phyloP scores from a whole-genome alignment of 1,284 basidiomycete species.

The Microbotryum intermedium region DNA sequence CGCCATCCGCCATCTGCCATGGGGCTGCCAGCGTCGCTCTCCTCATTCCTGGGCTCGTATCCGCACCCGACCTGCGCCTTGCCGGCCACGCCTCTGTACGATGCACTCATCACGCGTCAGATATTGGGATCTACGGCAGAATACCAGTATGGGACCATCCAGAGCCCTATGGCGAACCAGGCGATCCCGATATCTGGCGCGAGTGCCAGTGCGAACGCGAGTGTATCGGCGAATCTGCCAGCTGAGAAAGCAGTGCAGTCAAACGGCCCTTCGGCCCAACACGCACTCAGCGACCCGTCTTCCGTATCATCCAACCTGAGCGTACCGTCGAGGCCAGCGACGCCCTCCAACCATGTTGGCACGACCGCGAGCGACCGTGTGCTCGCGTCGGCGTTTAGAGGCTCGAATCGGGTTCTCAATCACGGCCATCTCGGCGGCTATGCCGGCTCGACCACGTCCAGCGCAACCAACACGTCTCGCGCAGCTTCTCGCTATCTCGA shows the following conservation, averaged over 20 bases:
- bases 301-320: background rate
- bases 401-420: background rate
- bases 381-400: conserved; percentile 1
- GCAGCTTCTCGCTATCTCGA: background rate
- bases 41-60: conserved; percentile 5
- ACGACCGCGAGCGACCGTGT: conserved; percentile 1
- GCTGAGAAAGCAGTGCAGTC: background rate
- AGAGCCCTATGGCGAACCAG: too few relatives aligned
- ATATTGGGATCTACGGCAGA: too few relatives aligned
- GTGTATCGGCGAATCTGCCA: background rate
- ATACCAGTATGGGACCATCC: too few relatives aligned
- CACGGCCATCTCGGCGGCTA: background rate
- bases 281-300: background rate
- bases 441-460: background rate
- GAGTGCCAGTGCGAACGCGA: background rate
- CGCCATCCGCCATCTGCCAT: too few relatives aligned
- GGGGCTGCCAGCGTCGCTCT: background rate
- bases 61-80: conserved; percentile 10
- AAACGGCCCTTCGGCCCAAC: background rate
- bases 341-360: background rate
- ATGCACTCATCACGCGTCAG: conserved; percentile 8
- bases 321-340: background rate
- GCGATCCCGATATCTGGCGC: background rate
- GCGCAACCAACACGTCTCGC: background rate
- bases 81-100: conserved; percentile 1